Base-by-base conservation (phyloP, 495 filamentous ascomycete genomes). In the Tuber melanosporum region DNA sequence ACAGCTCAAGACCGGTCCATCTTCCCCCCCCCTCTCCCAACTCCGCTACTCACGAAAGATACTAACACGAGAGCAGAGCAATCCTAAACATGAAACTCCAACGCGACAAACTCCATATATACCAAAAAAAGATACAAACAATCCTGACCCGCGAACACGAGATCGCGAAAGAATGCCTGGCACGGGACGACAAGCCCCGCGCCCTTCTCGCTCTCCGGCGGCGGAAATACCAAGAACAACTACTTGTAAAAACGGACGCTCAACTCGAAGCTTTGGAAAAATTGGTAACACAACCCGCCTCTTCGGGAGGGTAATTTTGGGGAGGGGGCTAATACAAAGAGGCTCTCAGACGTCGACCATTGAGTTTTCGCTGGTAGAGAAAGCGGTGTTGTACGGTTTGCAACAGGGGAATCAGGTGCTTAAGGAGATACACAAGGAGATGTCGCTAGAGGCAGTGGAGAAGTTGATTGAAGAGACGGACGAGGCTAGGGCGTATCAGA, bases 81-180 rank as follows among this genome's bases (percentile, higher is more conserved):
- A 98, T 98, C 84, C 91, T 98, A 76, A 94, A 98, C 86, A 90
- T 99, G 84, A 98, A 98, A 85, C 92, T 91, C 86, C 96, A 99
- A 85, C 94, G 95, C 83, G 95, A 99, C 88, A 94, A 92, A 82
- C 92, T 98, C 2, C 93, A 94, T 78, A 92, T 96, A 82, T 98
- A 99, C 85, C 94, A 97, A 84, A 90, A 91, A 77, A 92, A 92
- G 79, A 95, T 99, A 83, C 90, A 90, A 45, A 87, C 92, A 73
- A 89, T 99, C 36, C 97, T 95, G 19, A 85, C 90, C 83, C 90
- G 90, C 73, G 96, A 99, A 84, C 95, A 90, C 42, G 89, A 87
- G 52, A 91, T 94, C 78, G 95, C 95, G n/a, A 88, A 89, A 73
- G 87, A 93, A 86, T 92, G 94, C 84, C 89, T 99, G 14, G 85